Percentiles rank a stretch among this genome's conserved stretches.
Evolutionary conservation across 441 rosid species (phyloP).

Genomic region (Metrosideros polymorpha): DNA sequence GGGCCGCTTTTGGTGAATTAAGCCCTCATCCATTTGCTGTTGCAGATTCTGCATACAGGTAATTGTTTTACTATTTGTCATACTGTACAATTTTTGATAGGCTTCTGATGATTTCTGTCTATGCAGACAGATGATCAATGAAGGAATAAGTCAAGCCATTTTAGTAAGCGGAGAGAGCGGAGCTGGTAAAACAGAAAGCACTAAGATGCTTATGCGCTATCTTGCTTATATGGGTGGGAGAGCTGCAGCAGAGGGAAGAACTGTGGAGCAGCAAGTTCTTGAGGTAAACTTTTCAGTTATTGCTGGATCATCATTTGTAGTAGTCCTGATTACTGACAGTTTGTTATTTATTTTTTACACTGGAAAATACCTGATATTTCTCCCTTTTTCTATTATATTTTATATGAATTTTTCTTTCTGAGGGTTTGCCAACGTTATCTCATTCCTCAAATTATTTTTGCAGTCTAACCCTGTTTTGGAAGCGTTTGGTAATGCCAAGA

Average conservation of each 20-base stretch:
- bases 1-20: constrained; percentile 53
- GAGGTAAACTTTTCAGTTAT: constrained; percentile 27
- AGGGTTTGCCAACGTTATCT: neutral
- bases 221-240: constrained; percentile 76
- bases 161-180: constrained; percentile 85
- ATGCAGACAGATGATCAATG: constrained; percentile 61
- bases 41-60: constrained; percentile 79
- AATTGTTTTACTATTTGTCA: neutral
- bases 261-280: constrained; percentile 76
- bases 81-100: neutral
- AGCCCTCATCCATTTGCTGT: constrained; percentile 75
- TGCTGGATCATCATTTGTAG: neutral
- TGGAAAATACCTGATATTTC: neutral
- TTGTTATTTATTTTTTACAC: neutral
- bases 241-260: constrained; percentile 40
- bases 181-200: constrained; percentile 81
- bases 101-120: constrained; percentile 5
- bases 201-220: constrained; percentile 71
- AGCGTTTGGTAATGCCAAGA: constrained; percentile 84
- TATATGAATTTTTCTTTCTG: neutral
- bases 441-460: constrained; percentile 6
- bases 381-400: neutral
- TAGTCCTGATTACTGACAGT: neutral
- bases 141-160: constrained; percentile 59
- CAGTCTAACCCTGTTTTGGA: constrained; percentile 78